Conservation (phyloP, 768 basidiomycete genomes). For the Leccinellum albellum region DNA sequence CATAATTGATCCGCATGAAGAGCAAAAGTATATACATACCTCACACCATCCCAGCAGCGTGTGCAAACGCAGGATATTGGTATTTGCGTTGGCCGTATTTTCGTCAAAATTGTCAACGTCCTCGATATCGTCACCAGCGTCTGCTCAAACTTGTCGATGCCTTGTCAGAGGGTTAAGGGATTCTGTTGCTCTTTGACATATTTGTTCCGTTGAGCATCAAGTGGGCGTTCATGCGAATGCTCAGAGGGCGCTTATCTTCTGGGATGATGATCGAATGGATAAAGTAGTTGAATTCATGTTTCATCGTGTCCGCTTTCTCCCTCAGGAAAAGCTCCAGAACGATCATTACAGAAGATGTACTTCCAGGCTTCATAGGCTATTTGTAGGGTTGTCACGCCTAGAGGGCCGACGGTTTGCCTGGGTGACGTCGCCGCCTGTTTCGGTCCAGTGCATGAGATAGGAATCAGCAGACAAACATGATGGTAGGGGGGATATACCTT, state of each 20-base stretch:
- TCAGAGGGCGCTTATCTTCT: constrained; percentile 79
- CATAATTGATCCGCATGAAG: background rate
- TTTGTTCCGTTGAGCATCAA: constrained; percentile 95
- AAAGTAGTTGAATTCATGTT: constrained; percentile 92
- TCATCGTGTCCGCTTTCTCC: constrained; percentile 80
- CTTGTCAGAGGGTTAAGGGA: constrained; percentile 84
- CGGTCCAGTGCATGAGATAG: constrained; percentile 5
- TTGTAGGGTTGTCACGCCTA: constrained; percentile 83
- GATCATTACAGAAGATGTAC: constrained; percentile 77
- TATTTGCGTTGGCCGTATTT: constrained; percentile 86
- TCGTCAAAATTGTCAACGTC: constrained; percentile 99
- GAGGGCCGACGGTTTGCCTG: constrained; percentile 75
- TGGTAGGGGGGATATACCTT: constrained; percentile 51
- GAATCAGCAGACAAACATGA: background rate
- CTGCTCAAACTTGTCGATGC: constrained; percentile 95
- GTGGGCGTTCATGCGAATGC: constrained; percentile 95
- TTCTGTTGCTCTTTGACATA: too few species aligned
- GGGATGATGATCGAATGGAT: constrained; percentile 95
- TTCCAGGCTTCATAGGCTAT: constrained; percentile 99
- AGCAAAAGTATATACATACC: constrained; percentile 43
- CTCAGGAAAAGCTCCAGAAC: constrained; percentile 58
- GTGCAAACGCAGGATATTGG: constrained; percentile 84
- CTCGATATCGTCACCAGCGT: constrained; percentile 95
- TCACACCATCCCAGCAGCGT: constrained; percentile 92
- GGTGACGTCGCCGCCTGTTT: constrained; percentile 65